Base-by-base conservation (phyloP, 1,284 basidiomycete genomes). In the Rhizopogon hawkerae region DNA sequence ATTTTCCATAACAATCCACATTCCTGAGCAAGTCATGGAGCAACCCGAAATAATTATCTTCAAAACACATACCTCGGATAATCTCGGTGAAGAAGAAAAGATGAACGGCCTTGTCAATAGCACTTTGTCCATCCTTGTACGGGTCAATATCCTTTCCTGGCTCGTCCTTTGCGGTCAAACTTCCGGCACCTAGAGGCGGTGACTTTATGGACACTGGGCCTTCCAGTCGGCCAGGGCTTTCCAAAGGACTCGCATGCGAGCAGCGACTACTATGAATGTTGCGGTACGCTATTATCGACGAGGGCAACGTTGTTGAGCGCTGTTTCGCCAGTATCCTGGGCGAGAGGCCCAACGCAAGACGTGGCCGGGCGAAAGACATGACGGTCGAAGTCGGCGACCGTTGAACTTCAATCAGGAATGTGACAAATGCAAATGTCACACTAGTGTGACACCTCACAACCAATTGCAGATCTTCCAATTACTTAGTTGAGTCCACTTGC, bases 61-160 rank as follows among this genome's bases (percentile, higher is more conserved):
- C 44, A 11, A 24, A 26, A 44, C 33, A 51, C 78, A 57, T 62
- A 92, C 94, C 94, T 75, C 95, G 78, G 58, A 95, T 73, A 60
- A 98, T 97, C 72, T 99, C 96, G 53, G 95, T 98, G 69, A 99
- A 93, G 80, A 99, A 98, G 79, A 98, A 98, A 46, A 97, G 66
- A 68, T 95, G 89, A 41, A 89, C 86, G 36, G 95, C 94, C 72
- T 98, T 98, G 76, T 98, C 92, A 47, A 97, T 74, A 33, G 94
- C 91, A 63, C 85, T 85, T 14, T 89, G 91, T 1, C 92, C 93
- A 46, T 72, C 74, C 60, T 78, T 77, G 73, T 89, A 91, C 36
- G 81, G 79, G 60, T 86, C 73, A 3, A 78, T 60, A 58, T 80
- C 71, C 46, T 74, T 76, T 37, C 73, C 78, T 0, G 71, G 67